Conservation (phyloP, 352 stramenopile species). For the Peronosclerospora sorghi region DNA sequence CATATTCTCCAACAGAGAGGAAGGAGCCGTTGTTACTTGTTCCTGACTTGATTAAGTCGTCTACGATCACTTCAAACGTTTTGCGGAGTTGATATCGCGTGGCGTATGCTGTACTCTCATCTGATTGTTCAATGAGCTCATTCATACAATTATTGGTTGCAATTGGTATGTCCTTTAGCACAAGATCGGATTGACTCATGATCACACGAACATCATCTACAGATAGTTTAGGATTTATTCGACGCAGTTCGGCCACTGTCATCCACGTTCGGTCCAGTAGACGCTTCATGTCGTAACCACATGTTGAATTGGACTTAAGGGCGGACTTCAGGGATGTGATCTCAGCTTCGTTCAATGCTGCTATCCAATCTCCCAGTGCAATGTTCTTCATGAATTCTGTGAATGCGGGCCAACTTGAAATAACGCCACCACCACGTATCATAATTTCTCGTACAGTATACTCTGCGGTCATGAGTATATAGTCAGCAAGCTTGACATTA, state of each 20-base stretch:
- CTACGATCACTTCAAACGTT: conserved; percentile 30
- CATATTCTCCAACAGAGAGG: conserved; percentile 23
- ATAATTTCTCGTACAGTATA: conserved; percentile 25
- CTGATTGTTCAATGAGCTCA: conserved; percentile 14
- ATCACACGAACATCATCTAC: conserved; percentile 20
- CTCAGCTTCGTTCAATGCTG: conserved; percentile 6
- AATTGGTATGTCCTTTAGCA: conserved; percentile 38
- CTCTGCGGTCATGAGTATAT: conserved; percentile 26
- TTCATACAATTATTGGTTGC: conserved; percentile 30
- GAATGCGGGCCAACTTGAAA: conserved; percentile 22
- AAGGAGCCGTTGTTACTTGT: conserved; percentile 25
- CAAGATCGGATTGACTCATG: conserved; percentile 29
- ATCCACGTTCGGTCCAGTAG: conserved; percentile 25
- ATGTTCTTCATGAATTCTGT: conserved; percentile 24
- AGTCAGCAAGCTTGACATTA: conserved; percentile 18
- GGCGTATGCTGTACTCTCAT: conserved; percentile 13
- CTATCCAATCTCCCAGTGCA: conserved; percentile 10
- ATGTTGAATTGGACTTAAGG: conserved; percentile 18
- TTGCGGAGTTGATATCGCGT: conserved; percentile 36
- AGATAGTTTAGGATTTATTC: conserved; percentile 16
- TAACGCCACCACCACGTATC: conserved; percentile 16
- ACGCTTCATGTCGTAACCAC: conserved; percentile 24
- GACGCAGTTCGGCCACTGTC: conserved; percentile 18
- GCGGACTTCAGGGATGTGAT: conserved; percentile 18
- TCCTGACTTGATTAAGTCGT: conserved; percentile 28